phyloP scores from a whole-genome alignment of 2,329 filamentous ascomycete species.

The Trichoderma sp. region DNA sequence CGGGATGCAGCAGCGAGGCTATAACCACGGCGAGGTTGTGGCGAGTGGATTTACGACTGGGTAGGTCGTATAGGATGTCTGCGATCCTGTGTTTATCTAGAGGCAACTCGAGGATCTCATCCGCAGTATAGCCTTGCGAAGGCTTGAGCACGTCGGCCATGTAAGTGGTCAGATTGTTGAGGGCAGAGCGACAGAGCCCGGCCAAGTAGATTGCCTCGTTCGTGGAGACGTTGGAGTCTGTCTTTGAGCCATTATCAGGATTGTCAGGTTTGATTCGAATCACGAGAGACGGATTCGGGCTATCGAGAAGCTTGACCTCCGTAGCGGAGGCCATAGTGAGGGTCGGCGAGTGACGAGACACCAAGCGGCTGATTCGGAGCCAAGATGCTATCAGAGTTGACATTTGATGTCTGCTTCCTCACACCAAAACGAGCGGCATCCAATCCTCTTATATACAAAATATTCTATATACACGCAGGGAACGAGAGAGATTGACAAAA shows the following conservation, averaged over 20 bases:
- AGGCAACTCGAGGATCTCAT: slow-evolving; percentile 37
- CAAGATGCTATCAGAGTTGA: neutral
- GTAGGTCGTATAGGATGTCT: slow-evolving; percentile 33
- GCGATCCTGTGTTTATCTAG: slow-evolving; percentile 30
- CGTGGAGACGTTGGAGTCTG: slow-evolving; percentile 13
- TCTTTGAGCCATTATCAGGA: neutral
- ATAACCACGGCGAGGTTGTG: slow-evolving; percentile 32
- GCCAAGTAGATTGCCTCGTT: slow-evolving; percentile 30
- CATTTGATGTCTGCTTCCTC: neutral
- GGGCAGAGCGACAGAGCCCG: slow-evolving; percentile 29
- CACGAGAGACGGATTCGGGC: slow-evolving; percentile 22
- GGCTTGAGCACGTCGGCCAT: slow-evolving; percentile 33
- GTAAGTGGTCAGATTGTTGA: slow-evolving; percentile 28
- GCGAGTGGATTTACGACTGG: slow-evolving; percentile 35
- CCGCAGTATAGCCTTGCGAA: slow-evolving; percentile 31
- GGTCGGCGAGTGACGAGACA: neutral
- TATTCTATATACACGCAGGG: neutral
- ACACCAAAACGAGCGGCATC: neutral
- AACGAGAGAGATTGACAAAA: neutral
- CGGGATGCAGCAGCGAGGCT: slow-evolving; percentile 34
- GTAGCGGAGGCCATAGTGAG: slow-evolving; percentile 34
- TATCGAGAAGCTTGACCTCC: slow-evolving; percentile 27
- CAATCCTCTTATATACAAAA: neutral
- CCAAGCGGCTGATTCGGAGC: neutral
- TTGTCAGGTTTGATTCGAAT: slow-evolving; percentile 1